phyloP scores from a whole-genome alignment of 179 eudicot species.

The Vitellaria paradoxa region DNA sequence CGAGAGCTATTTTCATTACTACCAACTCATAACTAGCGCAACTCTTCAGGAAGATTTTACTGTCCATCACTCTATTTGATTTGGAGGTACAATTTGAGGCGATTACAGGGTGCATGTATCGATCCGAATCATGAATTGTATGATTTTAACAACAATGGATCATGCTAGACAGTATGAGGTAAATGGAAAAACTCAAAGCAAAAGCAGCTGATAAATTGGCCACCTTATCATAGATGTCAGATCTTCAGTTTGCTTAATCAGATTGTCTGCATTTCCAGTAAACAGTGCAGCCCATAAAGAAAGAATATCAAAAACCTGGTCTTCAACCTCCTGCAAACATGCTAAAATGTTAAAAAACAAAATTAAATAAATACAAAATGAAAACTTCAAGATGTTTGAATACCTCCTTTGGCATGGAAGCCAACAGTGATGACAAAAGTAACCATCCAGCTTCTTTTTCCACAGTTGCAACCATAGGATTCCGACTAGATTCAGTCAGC shows the following conservation, averaged over 20 bases:
- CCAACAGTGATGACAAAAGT: conserved; percentile 78
- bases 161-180: not conserved
- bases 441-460: conserved; percentile 95
- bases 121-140: no score
- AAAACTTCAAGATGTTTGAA: conserved; percentile 14
- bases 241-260: conserved; percentile 53
- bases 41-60: no score
- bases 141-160: no score
- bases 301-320: conserved; percentile 92
- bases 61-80: no score
- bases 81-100: no score
- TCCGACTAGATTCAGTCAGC: conserved; percentile 69
- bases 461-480: conserved; percentile 64
- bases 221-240: conserved; percentile 63
- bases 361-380: conserved; percentile 5
- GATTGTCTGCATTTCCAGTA: conserved; percentile 60
- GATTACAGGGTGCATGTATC: no score
- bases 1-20: no score
- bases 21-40: no score
- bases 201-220: conserved; percentile 17
- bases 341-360: conserved; percentile 19
- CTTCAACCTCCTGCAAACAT: conserved; percentile 83
- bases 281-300: conserved; percentile 86
- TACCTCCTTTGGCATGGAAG: conserved; percentile 94
- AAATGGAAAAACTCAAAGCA: not conserved